A percentile compares a stretch with the other conserved stretches of the same genome.
phyloP scores from a whole-genome alignment of 352 stramenopile genomes.

The Globisporangium emineosum region DNA sequence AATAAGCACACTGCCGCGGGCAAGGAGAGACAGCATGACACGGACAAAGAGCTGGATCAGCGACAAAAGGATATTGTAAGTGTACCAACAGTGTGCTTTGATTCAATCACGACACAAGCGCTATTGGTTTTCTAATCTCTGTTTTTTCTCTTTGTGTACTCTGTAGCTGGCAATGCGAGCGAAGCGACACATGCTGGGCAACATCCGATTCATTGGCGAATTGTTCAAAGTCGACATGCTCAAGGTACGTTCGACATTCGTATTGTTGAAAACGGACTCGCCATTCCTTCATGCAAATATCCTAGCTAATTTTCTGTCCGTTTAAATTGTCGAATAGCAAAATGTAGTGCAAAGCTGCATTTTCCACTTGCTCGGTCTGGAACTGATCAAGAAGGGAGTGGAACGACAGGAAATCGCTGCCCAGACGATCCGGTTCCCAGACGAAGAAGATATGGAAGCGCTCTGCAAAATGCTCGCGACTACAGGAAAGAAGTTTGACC shows the following conservation, averaged over 20 bases:
- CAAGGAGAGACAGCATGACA: conserved; percentile 35
- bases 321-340: conserved; percentile 30
- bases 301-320: not conserved
- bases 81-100: not conserved
- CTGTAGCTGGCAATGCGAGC: conserved; percentile 48
- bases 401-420: conserved; percentile 44
- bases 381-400: conserved; percentile 41
- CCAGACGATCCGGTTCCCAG: conserved; percentile 71
- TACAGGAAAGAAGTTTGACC: conserved; percentile 85
- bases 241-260: conserved; percentile 39
- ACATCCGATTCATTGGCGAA: conserved; percentile 87
- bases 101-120: not conserved
- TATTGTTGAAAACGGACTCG: not conserved
- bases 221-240: conserved; percentile 86
- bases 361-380: conserved; percentile 77
- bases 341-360: conserved; percentile 71
- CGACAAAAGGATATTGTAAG: conserved; percentile 59
- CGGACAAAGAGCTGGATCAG: conserved; percentile 39
- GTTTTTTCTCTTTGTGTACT: not conserved
- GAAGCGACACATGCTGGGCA: conserved; percentile 81
- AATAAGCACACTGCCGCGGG: conserved; percentile 39
- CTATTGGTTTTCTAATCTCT: not conserved
- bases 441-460: conserved; percentile 82
- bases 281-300: not conserved
- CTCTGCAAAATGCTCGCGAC: conserved; percentile 86